Conservation (phyloP, 2,329 filamentous ascomycete species). For the Drechslerella stenobrocha region DNA sequence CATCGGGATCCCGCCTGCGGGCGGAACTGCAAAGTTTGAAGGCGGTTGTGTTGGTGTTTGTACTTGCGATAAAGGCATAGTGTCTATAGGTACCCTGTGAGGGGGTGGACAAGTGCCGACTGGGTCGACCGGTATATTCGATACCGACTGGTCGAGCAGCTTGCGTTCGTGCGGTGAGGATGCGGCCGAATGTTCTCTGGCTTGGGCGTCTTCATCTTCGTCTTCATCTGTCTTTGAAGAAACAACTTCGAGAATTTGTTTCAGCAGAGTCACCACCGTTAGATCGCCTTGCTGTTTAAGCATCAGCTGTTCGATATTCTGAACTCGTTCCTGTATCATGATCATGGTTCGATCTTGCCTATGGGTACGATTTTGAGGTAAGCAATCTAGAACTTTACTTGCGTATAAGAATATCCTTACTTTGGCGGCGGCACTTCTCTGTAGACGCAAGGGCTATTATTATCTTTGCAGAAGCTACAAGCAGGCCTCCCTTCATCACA, state of each 20-base stretch:
- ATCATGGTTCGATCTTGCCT: constrained; percentile 61
- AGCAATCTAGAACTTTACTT: constrained; percentile 20
- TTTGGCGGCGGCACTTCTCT: constrained; percentile 88
- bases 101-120: constrained; percentile 5
- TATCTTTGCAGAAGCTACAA: constrained; percentile 84
- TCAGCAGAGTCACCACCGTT: constrained; percentile 54
- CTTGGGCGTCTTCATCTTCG: constrained; percentile 43
- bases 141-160: constrained; percentile 19
- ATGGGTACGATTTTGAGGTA: constrained; percentile 43
- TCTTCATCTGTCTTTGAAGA: constrained; percentile 41
- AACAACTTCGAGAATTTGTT: constrained; percentile 43
- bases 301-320: constrained; percentile 54
- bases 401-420: constrained; percentile 62
- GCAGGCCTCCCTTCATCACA: constrained; percentile 84
- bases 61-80: constrained; percentile 21
- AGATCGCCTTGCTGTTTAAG: constrained; percentile 53
- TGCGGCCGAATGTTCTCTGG: constrained; percentile 9
- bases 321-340: constrained; percentile 59
- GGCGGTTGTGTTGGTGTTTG: constrained; percentile 27
- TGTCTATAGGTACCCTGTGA: constrained; percentile 33
- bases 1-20: constrained; percentile 58
- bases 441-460: constrained; percentile 80
- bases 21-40: constrained; percentile 50
- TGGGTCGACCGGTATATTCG: constrained; percentile 17
- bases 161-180: constrained; percentile 25